phyloP scores from a whole-genome alignment of 345 rosid genomes.

The Mallotus nudiflorus region DNA sequence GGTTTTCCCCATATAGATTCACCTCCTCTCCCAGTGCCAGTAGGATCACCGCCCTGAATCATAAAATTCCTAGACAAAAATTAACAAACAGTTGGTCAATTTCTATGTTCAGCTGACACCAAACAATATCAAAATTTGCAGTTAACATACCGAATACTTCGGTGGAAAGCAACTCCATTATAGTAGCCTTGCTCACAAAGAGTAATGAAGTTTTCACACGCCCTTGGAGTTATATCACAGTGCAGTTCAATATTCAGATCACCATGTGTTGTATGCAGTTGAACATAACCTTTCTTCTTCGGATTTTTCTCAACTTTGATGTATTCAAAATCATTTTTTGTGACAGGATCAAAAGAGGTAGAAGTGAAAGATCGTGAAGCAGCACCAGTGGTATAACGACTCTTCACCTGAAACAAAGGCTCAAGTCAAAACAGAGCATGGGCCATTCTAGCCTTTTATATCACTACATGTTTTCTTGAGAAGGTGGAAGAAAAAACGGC shows the following conservation, averaged over 20 bases:
- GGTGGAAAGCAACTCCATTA: conserved; percentile 73
- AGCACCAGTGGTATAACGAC: conserved; percentile 87
- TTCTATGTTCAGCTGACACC: not conserved
- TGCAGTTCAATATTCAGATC: conserved; percentile 94
- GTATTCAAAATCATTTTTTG: conserved; percentile 78
- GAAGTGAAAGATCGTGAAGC: conserved; percentile 97
- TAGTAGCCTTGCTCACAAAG: conserved; percentile 85
- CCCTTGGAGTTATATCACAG: conserved; percentile 85
- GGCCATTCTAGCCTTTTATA: not conserved
- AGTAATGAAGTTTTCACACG: conserved; percentile 90
- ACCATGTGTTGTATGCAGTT: conserved; percentile 84
- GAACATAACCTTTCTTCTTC: conserved; percentile 93
- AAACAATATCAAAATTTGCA: not conserved
- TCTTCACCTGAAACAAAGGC: conserved; percentile 62
- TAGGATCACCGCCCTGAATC: conserved; percentile 99
- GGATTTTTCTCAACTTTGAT: conserved; percentile 91
- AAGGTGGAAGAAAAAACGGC: not conserved
- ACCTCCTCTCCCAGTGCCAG: conserved; percentile 88
- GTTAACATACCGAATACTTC: conserved; percentile 62
- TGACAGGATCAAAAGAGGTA: conserved; percentile 81
- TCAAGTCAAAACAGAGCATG: conserved; percentile 16
- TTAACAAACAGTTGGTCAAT: conserved; percentile 7
- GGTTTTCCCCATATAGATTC: conserved; percentile 97
- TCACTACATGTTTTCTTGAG: conserved; percentile 1
- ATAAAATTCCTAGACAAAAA: conserved; percentile 69